These are phyloP conservation scores for Cyclotella atomus DNA, from an alignment of 108 stramenopile genomes.

Conservation along the genomic window DNA sequence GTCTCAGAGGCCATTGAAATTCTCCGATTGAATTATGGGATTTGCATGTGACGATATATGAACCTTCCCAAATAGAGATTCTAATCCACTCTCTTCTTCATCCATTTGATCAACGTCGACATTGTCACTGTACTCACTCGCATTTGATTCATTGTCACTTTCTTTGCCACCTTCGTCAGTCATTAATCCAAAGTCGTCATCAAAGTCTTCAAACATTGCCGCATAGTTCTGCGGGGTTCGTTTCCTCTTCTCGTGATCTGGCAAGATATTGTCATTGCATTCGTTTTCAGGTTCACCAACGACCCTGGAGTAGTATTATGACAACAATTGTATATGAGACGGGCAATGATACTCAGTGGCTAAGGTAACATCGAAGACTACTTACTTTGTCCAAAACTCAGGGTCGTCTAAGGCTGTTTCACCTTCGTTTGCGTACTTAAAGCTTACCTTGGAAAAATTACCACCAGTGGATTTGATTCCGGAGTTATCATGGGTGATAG, in stretches of 20 bases:
- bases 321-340: no score
- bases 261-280: no score
- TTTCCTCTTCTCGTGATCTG: no score
- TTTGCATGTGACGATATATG: not conserved
- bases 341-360: no score
- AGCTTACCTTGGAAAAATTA: slow-evolving; percentile 91
- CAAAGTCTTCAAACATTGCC: not conserved
- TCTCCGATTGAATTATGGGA: no score
- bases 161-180: not conserved
- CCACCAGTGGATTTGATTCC: slow-evolving; percentile 73
- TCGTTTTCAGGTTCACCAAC: no score
- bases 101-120: not conserved
- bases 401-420: slow-evolving; percentile 38
- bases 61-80: not conserved
- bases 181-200: not conserved
- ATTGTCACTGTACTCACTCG: not conserved
- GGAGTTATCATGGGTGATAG: slow-evolving; percentile 78
- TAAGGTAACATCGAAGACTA: no score
- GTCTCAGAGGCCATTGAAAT: no score
- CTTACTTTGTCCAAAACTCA: not conserved
- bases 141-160: not conserved
- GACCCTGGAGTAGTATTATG: no score
- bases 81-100: not conserved
- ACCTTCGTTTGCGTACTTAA: slow-evolving; percentile 56
- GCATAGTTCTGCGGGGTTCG: not conserved